These are phyloP conservation scores for Dissophora ornata DNA, from an alignment of 192 early-diverging fungal species.

Conservation along the genomic window DNA sequence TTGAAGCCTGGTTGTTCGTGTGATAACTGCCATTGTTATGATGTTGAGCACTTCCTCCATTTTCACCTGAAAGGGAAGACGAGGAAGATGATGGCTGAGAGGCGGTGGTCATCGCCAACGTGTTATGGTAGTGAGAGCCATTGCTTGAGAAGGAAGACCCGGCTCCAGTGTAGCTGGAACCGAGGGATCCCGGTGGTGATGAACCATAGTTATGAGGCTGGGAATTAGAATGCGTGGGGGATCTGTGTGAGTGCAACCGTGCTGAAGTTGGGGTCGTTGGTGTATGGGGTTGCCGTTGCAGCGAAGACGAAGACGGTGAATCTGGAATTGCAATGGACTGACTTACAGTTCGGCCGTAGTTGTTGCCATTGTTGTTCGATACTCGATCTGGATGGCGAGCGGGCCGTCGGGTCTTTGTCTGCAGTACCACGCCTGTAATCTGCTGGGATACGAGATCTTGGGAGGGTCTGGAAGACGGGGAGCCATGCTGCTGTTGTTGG, in stretches of 20 bases:
- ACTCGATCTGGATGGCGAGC: constrained; percentile 33
- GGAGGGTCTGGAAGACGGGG: neutral
- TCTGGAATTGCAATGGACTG: constrained; percentile 26
- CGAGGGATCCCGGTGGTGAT: constrained; percentile 22
- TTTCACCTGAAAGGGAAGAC: neutral
- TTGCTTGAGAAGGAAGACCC: constrained; percentile 43
- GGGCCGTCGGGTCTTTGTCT: constrained; percentile 40
- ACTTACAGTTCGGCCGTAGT: constrained; percentile 5
- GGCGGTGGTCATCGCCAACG: constrained; percentile 39
- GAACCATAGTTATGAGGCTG: constrained; percentile 2
- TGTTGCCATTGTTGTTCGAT: neutral
- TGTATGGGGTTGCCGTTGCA: constrained; percentile 3
- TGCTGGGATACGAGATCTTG: constrained; percentile 20
- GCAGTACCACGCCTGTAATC: constrained; percentile 27
- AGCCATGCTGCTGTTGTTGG: constrained; percentile 9
- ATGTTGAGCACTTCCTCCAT: neutral
- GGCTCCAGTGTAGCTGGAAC: constrained; percentile 18
- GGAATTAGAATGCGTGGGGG: constrained; percentile 1
- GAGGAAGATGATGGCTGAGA: constrained; percentile 34
- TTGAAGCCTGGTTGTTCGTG: neutral
- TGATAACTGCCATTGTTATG: neutral
- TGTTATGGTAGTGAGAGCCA: constrained; percentile 26
- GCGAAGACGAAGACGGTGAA: neutral
- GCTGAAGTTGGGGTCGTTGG: neutral
- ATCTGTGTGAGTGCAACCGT: neutral